Conservation (phyloP, 371 early-diverging fungal species). For the Mucor lusitanicus region DNA sequence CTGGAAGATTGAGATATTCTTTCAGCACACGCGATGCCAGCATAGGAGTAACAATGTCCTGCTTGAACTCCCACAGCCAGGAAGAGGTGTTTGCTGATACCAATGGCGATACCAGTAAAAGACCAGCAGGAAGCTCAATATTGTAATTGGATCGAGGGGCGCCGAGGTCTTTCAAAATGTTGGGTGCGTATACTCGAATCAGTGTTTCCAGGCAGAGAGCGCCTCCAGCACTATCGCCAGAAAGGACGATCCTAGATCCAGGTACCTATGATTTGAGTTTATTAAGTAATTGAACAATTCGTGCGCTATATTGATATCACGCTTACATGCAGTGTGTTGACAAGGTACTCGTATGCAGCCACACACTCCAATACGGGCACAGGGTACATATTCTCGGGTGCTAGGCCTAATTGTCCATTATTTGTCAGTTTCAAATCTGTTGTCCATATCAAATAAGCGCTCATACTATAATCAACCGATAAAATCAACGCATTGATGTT, state of each 20-base stretch:
- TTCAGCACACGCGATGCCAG: conserved; percentile 18
- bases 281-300: neutral
- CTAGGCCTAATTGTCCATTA: conserved; percentile 15
- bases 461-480: conserved; percentile 40
- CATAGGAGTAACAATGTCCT: conserved; percentile 20
- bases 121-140: conserved; percentile 36
- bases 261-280: conserved; percentile 6
- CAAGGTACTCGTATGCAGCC: conserved; percentile 41
- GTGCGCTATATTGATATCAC: too few species aligned
- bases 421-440: neutral
- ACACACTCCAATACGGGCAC: conserved; percentile 45
- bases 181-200: conserved; percentile 39
- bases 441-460: neutral
- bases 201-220: conserved; percentile 40
- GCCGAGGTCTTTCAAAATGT: conserved; percentile 38
- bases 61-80: conserved; percentile 22
- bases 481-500: conserved; percentile 41
- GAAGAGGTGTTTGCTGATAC: conserved; percentile 41
- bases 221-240: conserved; percentile 45
- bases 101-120: conserved; percentile 41
- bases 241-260: conserved; percentile 30
- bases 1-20: conserved; percentile 32
- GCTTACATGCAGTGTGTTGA: conserved; percentile 24
- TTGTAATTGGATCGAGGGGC: conserved; percentile 19
- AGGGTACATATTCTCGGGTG: conserved; percentile 47